Base-by-base conservation (phyloP, 805 yeast genomes). In the Middelhovenomyces tepae region DNA sequence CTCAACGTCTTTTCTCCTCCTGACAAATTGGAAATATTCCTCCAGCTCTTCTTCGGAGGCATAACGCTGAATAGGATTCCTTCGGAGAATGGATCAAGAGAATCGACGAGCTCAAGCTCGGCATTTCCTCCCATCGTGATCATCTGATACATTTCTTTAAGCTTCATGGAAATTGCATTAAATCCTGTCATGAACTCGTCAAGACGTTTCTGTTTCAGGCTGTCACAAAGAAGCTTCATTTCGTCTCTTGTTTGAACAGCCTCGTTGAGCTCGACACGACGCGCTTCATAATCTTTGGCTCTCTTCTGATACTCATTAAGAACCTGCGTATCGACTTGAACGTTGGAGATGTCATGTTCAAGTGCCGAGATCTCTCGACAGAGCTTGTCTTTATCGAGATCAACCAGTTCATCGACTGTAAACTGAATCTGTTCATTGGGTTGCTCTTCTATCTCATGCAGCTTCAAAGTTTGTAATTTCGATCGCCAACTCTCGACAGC, bases 91-190 rank as follows among this genome's bases (percentile, higher is more conserved):
- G 98, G 98, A 58, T 91, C 97, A 52, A 89, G 69, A 40, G 94
- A 80, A 52, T 91, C 98, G 13, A 86, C 96, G 28, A 89, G 67
- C 55, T 91, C 99, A 22, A 91, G 66, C 55, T 91, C 98, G 0
- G 99, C 99, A 62, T 89, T 91, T 21, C 99, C 99, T 17, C 98
- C 98, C 93, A 89, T 86, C 1, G 98, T 91, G 40, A 91, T 91
- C 93, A 91, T 83, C 51, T 87, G 94, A 50, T 91, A 91, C 97
- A 91, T 87, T 48, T 85, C 95, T 54, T 89, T 91, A 43, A 91
- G 68, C 5, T 94, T 82, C 53, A 76, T 65, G 1, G 96, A 85
- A 18, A 91, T 91, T 14, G 75, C 68, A 44, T 77, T 73, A 61
- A 93, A 91, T 0, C 99, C 98, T 41, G 72, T 74, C 94, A 86